Evolutionary conservation across 306 rosid species (phyloP).

Genomic region (barrel medic (Medicago truncatula)): MtrunA17r5.0-ANR NC_053048.1:36605001-36605500

Average conservation of each 20-base stretch:
- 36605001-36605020: slow-evolving; percentile 3
- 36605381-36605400: slow-evolving; percentile 27
- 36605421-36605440: slow-evolving; percentile 20
- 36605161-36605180: neutral
- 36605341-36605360: slow-evolving; percentile 17
- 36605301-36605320: slow-evolving; percentile 18
- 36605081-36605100: no score
- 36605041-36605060: no score
- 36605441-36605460: slow-evolving; percentile 15
- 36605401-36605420: slow-evolving; percentile 1
- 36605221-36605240: slow-evolving; percentile 22
- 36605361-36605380: slow-evolving; percentile 20
- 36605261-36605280: slow-evolving; percentile 23
- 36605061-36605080: no score
- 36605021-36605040: no score
- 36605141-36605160: slow-evolving; percentile 32
- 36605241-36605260: slow-evolving; percentile 8
- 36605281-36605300: slow-evolving; percentile 14
- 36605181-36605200: no score
- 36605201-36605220: slow-evolving; percentile 16
- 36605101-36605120: no score
- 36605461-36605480: slow-evolving; percentile 54
- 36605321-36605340: neutral
- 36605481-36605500: slow-evolving; percentile 93
- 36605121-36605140: no score